phyloP scores from a whole-genome alignment of 2,329 filamentous ascomycete genomes.

The Trichoderma harzianum region DNA sequence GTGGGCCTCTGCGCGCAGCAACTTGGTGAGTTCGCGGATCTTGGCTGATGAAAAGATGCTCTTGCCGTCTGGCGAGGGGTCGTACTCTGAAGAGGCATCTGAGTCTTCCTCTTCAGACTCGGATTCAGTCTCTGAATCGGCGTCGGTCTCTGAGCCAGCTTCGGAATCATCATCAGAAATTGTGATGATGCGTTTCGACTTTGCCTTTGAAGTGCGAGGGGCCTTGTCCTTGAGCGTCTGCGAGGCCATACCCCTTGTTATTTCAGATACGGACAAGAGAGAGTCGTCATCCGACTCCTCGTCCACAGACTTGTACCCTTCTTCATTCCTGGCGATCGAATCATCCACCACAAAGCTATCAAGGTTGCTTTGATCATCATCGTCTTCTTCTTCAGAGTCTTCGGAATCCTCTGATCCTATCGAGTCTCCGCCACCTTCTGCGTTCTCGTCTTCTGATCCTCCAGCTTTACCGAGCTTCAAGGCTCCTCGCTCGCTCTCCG shows the following conservation, averaged over 20 bases:
- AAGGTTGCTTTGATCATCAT: conserved; percentile 50
- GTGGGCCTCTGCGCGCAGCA: conserved; percentile 72
- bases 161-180: conserved; percentile 34
- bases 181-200: not conserved
- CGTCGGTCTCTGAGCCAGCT: conserved; percentile 22
- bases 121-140: conserved; percentile 27
- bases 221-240: conserved; percentile 34
- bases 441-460: conserved; percentile 83
- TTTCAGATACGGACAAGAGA: conserved; percentile 34
- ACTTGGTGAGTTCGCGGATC: conserved; percentile 78
- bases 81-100: conserved; percentile 37
- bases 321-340: conserved; percentile 37
- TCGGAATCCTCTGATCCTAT: conserved; percentile 68
- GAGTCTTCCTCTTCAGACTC: conserved; percentile 35
- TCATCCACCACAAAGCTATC: conserved; percentile 56
- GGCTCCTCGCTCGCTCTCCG: conserved; percentile 59
- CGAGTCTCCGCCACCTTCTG: conserved; percentile 80
- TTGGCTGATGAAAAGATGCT: conserved; percentile 76
- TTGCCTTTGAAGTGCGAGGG: not conserved
- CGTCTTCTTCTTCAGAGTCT: conserved; percentile 50
- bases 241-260: conserved; percentile 37
- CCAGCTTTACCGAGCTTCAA: conserved; percentile 71
- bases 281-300: conserved; percentile 31
- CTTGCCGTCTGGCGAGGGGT: conserved; percentile 36
- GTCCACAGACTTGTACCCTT: conserved; percentile 26